Base-by-base conservation (phyloP, 805 yeast genomes). In the Torulaspora gathmanii region DNA sequence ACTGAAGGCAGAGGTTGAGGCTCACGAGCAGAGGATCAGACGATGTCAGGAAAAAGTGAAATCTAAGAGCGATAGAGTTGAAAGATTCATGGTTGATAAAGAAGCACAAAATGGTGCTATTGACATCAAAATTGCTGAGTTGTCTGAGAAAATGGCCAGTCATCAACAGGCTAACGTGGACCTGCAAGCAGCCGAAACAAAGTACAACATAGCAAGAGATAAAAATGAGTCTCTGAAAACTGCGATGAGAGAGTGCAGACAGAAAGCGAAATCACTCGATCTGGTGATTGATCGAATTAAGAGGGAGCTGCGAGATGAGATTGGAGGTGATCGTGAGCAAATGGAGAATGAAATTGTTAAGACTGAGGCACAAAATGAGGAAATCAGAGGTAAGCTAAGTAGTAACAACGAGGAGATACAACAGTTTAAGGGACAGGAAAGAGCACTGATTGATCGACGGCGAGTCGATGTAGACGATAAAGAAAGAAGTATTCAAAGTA, bases 321-420 rank as follows among this genome's bases (percentile, higher is more conserved):
- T 62, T 40, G 61, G 61, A 16, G 69, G 62, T 16, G 60, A 63
- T 36, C 59, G 55, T 43, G 61, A 56, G 25, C 55, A 58, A 25
- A 56, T 60, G 61, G 48, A 48, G 30, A 29, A 46, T 17, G 58
- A 58, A 23, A 38, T 52, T 28, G 28, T 20, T 29, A 36, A 26
- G 3, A 34, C 50, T 34, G 57, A 46, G 25, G 43, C 35, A 34
- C 39, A 36, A 41, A 51, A 52, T 30, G 49, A 49, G 28, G 45
- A 49, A 13, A 28, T 49, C 10, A 45, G 48, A 17, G 33, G 46
- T 1, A 39, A 26, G 8, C 12, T 47, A 2, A 37, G 40, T 16
- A 33, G 49, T 16, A 4, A 22, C 52, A 13, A 37, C 47, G 4
- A 36, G 46, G 9, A 42, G 42, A 12, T 26, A 53, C 37, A 54